Evolutionary conservation across 371 early-diverging fungal species (phyloP).

Genomic region (Mortierella sp.): DNA sequence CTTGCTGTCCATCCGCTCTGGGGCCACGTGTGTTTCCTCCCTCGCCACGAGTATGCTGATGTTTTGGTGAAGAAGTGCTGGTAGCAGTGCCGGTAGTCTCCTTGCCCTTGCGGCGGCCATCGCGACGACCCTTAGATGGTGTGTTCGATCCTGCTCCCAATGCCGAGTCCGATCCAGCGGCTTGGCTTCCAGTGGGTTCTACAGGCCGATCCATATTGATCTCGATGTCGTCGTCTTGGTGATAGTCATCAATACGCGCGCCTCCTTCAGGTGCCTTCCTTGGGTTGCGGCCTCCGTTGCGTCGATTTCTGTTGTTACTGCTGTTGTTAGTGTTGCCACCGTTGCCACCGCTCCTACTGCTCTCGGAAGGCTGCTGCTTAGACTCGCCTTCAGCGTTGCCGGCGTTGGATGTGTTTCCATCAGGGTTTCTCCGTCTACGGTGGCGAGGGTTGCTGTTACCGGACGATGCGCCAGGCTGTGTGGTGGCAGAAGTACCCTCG

Average conservation of each 20-base stretch:
- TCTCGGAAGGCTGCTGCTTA: conserved; percentile 13
- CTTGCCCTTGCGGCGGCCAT: conserved; percentile 33
- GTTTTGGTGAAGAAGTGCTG: conserved; percentile 15
- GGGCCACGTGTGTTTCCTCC: conserved; percentile 4
- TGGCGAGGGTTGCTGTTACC: conserved; percentile 19
- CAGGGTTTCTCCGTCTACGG: conserved; percentile 34
- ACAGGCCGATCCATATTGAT: conserved; percentile 47
- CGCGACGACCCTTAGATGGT: conserved; percentile 24
- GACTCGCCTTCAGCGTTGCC: neutral
- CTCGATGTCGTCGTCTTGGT: conserved; percentile 43
- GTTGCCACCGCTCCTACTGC: neutral
- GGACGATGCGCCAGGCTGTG: conserved; percentile 12
- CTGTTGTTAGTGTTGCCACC: conserved; percentile 2
- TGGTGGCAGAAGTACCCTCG: neutral
- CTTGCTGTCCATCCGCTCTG: conserved; percentile 14
- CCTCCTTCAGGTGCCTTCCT: conserved; percentile 25
- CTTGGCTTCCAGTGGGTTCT: conserved; percentile 19
- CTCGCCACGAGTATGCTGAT: conserved; percentile 16
- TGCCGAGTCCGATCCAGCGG: conserved; percentile 2
- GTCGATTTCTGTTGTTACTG: conserved; percentile 23
- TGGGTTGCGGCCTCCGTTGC: conserved; percentile 25
- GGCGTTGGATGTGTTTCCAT: conserved; percentile 7
- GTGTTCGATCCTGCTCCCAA: conserved; percentile 13
- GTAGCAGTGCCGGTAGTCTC: conserved; percentile 14
- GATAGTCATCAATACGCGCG: conserved; percentile 45